A percentile compares a stretch with the other conserved stretches of the same genome.
phyloP scores from a whole-genome alignment of 306 rosid species.

The Rubus idaeus region DNA sequence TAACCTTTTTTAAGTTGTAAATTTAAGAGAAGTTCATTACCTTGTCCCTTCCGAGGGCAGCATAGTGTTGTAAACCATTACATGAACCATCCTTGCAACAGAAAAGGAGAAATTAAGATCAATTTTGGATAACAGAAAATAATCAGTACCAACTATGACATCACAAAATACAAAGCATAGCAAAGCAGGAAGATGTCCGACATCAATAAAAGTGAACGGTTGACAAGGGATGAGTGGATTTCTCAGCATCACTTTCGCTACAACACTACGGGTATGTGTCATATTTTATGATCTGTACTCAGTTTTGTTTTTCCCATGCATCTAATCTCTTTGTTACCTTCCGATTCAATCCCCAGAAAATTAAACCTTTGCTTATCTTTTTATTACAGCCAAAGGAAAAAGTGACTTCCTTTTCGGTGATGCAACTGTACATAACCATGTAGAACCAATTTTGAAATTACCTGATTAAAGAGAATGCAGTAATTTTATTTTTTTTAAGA shows the following conservation, averaged over 20 bases:
- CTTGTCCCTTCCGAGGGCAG: conserved; percentile 99
- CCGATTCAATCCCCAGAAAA: background rate
- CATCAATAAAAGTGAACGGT: conserved; percentile 20
- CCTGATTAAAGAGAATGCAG: background rate
- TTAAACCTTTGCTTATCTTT: background rate
- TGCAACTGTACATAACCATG: conserved; percentile 3
- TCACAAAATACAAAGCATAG: background rate
- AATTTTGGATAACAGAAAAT: conserved; percentile 16
- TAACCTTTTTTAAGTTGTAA: background rate
- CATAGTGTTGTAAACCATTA: conserved; percentile 99
- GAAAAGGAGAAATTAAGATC: conserved; percentile 22
- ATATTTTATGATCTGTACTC: background rate
- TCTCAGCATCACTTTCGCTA: background rate
- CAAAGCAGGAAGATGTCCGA: conserved; percentile 14
- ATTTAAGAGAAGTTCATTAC: conserved; percentile 40
- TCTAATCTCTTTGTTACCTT: background rate
- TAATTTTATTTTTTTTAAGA: background rate
- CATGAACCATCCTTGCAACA: conserved; percentile 93
- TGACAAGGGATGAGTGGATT: background rate
- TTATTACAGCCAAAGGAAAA: background rate
- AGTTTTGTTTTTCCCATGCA: background rate
- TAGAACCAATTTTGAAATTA: conserved; percentile 13
- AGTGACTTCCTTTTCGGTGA: background rate
- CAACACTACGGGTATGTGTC: background rate
- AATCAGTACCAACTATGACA: background rate